Evolutionary conservation across 2,329 filamentous ascomycete species (phyloP).

Genomic region (Colletotrichum liriopes): DNA sequence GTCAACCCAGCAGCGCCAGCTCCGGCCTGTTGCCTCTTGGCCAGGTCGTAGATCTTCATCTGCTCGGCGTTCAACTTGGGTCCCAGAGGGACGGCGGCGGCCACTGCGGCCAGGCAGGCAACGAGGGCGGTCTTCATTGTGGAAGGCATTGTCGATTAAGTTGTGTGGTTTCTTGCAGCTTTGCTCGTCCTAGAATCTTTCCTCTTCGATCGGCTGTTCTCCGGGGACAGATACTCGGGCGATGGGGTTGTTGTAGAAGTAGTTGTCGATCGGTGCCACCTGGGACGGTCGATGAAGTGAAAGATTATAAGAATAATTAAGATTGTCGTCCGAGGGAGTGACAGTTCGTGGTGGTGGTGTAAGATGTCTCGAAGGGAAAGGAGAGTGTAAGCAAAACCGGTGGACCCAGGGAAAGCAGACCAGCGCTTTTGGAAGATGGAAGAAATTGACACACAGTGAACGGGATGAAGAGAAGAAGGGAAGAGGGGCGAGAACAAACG

Average conservation of each 20-base stretch:
- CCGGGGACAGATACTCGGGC: slow-evolving; percentile 34
- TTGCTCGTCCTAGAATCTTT: slow-evolving; percentile 43
- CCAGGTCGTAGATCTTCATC: slow-evolving; percentile 62
- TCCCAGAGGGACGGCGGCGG: slow-evolving; percentile 63
- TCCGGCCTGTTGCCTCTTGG: slow-evolving; percentile 66
- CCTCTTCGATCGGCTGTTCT: slow-evolving; percentile 45
- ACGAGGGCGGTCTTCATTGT: slow-evolving; percentile 62
- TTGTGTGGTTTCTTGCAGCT: slow-evolving; percentile 46
- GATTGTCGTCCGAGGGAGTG: slow-evolving; percentile 42
- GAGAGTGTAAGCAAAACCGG: slow-evolving; percentile 52
- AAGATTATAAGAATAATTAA: slow-evolving; percentile 49
- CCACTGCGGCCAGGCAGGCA: slow-evolving; percentile 61
- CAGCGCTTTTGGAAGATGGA: slow-evolving; percentile 62
- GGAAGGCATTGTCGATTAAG: slow-evolving; percentile 60
- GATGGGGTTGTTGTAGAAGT: slow-evolving; percentile 4
- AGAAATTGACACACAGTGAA: slow-evolving; percentile 50
- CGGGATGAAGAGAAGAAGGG: slow-evolving; percentile 43
- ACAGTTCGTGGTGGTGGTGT: slow-evolving; percentile 39
- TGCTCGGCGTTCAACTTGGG: slow-evolving; percentile 62
- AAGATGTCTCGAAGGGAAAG: slow-evolving; percentile 46
- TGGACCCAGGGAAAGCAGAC: slow-evolving; percentile 62
- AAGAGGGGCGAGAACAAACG: slow-evolving; percentile 50
- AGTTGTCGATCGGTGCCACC: slow-evolving; percentile 42
- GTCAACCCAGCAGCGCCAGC: slow-evolving; percentile 63
- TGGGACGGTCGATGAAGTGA: slow-evolving; percentile 51